Evolutionary conservation across 2,329 filamentous ascomycete genomes (phyloP), one percentile per base, ranked within the genome.

Genomic region (Mycosphaerella sp.): DNA sequence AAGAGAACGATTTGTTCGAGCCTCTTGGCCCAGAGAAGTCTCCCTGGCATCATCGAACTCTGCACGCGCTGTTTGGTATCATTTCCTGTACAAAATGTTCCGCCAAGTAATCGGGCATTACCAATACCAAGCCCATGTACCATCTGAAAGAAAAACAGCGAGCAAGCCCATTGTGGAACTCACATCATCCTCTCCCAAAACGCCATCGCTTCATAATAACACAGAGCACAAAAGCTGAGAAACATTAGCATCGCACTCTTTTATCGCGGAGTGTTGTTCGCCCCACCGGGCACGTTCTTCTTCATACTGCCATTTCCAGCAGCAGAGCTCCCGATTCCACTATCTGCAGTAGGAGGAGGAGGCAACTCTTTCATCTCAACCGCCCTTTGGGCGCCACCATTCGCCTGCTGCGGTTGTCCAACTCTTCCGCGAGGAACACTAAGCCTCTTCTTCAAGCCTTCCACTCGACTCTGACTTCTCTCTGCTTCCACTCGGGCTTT

Each of bases 311-410:
- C 17, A 26, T 49, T 40, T 6, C 21, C 38, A 12, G 34, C 34
- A 38, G 34, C 10, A 38, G 34, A 11, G 12, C 12, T 38, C 14
- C 43, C 45, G 11, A 46, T 42, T n/a, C 53, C 39, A 36, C 48
- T 43, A 47, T 57, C 50, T 6, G 48, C 55, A 32, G 40, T 50
- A 26, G 54, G 54, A 23, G 51, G 41, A 34, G 43, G 41, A 10
- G 44, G 54, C 34, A 72, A 62, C 56, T 74, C 69, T 55, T 89
- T 83, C 85, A 95, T 85, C 70, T 95, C 89, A 65, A 92, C 76
- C 12, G 44, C 54, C 14, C 47, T 42, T 14, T 50, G 38, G 2
- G 43, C 34, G 12, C 36, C 36, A 59, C 76, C 67, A 26, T 58
- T 53, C 17, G 45, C 46, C 17, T 53, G 51, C 34, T 53, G 51